Percentiles rank a stretch among this genome's conserved stretches.
These are phyloP conservation scores for Backusella psychrophila DNA, from an alignment of 192 early-diverging fungal species.

Conservation along the genomic window DNA sequence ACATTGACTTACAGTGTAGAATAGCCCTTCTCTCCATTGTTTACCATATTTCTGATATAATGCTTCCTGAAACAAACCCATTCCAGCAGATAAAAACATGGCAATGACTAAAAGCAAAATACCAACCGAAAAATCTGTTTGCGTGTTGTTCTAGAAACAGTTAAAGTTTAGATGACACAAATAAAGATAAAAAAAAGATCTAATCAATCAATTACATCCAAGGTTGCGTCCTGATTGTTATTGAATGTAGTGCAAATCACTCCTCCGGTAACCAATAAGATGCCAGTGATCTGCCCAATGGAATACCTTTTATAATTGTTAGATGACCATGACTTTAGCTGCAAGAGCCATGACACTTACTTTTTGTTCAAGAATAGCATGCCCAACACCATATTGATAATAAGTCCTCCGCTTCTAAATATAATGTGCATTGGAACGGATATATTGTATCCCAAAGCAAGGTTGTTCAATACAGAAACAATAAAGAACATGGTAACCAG, in stretches of 20 bases:
- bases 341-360: slow-evolving; percentile 27
- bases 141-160: slow-evolving; percentile 27
- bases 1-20: slow-evolving; percentile 62
- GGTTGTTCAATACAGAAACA: slow-evolving; percentile 81
- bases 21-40: slow-evolving; percentile 87
- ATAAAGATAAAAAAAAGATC: not conserved
- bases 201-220: not conserved
- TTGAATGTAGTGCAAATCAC: slow-evolving; percentile 66
- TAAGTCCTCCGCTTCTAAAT: slow-evolving; percentile 78
- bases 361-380: slow-evolving; percentile 60
- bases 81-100: slow-evolving; percentile 72
- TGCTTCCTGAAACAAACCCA: slow-evolving; percentile 80
- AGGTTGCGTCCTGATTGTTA: not conserved
- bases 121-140: slow-evolving; percentile 40
- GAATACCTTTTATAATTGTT: slow-evolving; percentile 38
- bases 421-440: slow-evolving; percentile 89
- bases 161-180: slow-evolving; percentile 18
- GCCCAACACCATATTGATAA: slow-evolving; percentile 81
- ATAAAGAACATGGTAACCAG: slow-evolving; percentile 79
- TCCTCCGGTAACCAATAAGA: slow-evolving; percentile 74
- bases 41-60: slow-evolving; percentile 75
- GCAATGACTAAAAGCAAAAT: slow-evolving; percentile 66
- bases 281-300: slow-evolving; percentile 50
- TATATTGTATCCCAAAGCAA: slow-evolving; percentile 74
- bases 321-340: too few relatives aligned